Conservation (phyloP, 2,329 filamentous ascomycete species). For the Phyllosticta citribraziliensis region DNA sequence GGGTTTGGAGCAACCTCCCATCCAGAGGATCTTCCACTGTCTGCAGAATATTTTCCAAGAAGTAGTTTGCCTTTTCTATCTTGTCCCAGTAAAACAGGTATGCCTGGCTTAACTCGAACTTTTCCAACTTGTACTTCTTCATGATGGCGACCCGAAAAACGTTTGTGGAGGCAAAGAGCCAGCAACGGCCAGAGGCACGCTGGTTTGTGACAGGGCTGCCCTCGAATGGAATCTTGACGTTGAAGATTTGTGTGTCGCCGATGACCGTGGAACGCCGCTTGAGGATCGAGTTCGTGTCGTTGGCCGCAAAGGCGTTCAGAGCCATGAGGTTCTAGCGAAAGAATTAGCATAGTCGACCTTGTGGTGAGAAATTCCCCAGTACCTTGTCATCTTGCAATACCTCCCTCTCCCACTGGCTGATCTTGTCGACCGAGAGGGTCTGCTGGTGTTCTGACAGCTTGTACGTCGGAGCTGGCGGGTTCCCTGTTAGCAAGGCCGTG, state of each 20-base stretch:
- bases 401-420: constrained; percentile 51
- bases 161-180: constrained; percentile 88
- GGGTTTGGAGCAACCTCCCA: constrained; percentile 58
- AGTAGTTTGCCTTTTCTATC: constrained; percentile 83
- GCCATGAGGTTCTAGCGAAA: constrained; percentile 55
- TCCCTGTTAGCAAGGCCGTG: neutral
- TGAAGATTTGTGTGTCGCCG: constrained; percentile 70
- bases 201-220: constrained; percentile 80
- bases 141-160: constrained; percentile 83
- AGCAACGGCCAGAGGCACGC: constrained; percentile 71
- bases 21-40: constrained; percentile 63
- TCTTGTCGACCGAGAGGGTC: constrained; percentile 41
- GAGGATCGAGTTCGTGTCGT: constrained; percentile 57
- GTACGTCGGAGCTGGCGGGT: constrained; percentile 18
- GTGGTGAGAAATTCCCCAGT: constrained; percentile 6
- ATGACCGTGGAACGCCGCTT: constrained; percentile 53
- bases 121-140: constrained; percentile 66
- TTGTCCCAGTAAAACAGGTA: constrained; percentile 95
- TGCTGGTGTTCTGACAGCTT: constrained; percentile 17
- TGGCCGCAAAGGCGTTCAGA: constrained; percentile 59
- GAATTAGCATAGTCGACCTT: constrained; percentile 2
- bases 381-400: constrained; percentile 58
- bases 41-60: constrained; percentile 73
- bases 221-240: constrained; percentile 70
- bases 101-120: constrained; percentile 77